Conservation (phyloP, 1,284 basidiomycete species). For the Mrakiaceae sp. region DNA sequence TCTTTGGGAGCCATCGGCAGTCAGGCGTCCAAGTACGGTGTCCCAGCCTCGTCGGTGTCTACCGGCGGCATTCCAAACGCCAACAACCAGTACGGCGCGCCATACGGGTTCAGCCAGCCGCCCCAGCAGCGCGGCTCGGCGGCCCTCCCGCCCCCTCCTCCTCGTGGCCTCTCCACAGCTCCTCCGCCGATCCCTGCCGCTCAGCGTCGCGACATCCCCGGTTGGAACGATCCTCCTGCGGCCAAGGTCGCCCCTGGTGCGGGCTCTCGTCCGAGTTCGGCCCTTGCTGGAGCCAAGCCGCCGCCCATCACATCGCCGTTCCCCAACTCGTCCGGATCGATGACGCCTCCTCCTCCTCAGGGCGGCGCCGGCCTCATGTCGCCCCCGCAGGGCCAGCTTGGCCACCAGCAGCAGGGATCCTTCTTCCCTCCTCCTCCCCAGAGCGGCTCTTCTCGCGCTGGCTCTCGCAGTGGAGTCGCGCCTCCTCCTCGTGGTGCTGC, state of each 20-base stretch:
- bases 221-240: conserved; percentile 84
- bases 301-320: conserved; percentile 77
- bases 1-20: no score
- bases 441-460: background rate
- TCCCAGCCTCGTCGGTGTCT: no score
- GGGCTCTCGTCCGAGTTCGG: conserved; percentile 42
- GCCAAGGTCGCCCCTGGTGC: conserved; percentile 27
- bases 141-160: conserved; percentile 24
- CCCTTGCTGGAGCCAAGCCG: conserved; percentile 47
- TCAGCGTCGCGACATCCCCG: conserved; percentile 49
- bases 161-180: conserved; percentile 34
- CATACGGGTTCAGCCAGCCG: conserved; percentile 20
- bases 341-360: conserved; percentile 23
- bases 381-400: conserved; percentile 24
- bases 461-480: conserved; percentile 18
- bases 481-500: conserved; percentile 30
- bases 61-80: no score
- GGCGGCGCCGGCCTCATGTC: conserved; percentile 16
- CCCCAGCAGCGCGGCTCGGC: conserved; percentile 20
- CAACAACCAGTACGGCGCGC: background rate
- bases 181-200: conserved; percentile 34
- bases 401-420: conserved; percentile 20
- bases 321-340: conserved; percentile 47
- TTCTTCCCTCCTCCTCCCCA: conserved; percentile 12
- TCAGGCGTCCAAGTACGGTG: no score